phyloP scores from a whole-genome alignment of 2,329 filamentous ascomycete genomes.

The Cercospora sesami region DNA sequence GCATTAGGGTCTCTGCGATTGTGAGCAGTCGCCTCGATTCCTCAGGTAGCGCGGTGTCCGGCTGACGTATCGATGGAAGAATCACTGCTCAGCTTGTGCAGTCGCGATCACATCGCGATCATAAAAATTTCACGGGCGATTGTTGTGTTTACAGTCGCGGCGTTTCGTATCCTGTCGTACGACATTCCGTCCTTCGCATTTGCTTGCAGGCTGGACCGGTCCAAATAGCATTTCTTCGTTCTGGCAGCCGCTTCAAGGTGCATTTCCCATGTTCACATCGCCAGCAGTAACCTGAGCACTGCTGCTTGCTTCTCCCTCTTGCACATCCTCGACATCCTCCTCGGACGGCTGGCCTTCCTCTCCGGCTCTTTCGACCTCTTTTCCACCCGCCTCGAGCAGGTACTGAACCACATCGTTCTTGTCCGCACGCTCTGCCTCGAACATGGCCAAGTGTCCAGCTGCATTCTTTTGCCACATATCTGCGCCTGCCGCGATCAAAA shows the following conservation, averaged over 20 bases:
- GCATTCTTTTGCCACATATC: constrained; percentile 77
- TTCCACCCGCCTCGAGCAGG: constrained; percentile 50
- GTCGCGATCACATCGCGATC: background rate
- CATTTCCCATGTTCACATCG: constrained; percentile 17
- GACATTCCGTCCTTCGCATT: background rate
- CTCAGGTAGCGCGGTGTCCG: background rate
- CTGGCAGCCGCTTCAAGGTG: background rate
- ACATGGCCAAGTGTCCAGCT: constrained; percentile 68
- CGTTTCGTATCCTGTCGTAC: background rate
- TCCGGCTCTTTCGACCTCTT: constrained; percentile 34
- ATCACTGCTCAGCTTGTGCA: background rate
- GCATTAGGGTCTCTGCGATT: too few relatives aligned
- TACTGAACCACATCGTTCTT: constrained; percentile 52
- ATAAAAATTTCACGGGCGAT: too few relatives aligned
- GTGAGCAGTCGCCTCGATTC: too few relatives aligned
- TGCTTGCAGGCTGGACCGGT: background rate
- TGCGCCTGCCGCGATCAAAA: constrained; percentile 73
- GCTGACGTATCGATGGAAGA: background rate
- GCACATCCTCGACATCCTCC: constrained; percentile 27
- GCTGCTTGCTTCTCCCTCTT: constrained; percentile 22
- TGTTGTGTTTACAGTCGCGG: background rate
- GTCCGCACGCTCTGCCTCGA: constrained; percentile 52
- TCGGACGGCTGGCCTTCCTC: constrained; percentile 24
- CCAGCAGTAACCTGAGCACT: constrained; percentile 20
- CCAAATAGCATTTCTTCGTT: background rate